Evolutionary conservation across 495 filamentous ascomycete genomes (phyloP).

Genomic region (Xylaria sp.): DNA sequence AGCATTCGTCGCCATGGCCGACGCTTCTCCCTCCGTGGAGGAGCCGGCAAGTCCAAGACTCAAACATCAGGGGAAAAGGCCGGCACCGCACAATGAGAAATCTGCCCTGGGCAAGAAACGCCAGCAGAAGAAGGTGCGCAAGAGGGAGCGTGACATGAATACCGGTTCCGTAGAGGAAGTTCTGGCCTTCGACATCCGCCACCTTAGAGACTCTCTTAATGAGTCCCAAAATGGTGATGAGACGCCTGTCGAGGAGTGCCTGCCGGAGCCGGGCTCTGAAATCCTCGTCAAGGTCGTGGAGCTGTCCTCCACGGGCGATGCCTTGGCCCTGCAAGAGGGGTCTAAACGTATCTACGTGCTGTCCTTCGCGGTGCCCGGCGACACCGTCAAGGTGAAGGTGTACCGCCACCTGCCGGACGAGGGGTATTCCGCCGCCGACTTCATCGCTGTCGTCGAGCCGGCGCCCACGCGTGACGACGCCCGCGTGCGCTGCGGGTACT

Average conservation of each 20-base stretch:
- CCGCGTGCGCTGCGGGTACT: constrained; percentile 82
- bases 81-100: neutral
- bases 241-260: constrained; percentile 17
- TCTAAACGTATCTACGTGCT: constrained; percentile 83
- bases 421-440: constrained; percentile 77
- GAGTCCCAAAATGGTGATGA: constrained; percentile 27
- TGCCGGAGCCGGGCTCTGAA: constrained; percentile 75
- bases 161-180: constrained; percentile 75
- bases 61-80: constrained; percentile 14
- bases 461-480: constrained; percentile 79
- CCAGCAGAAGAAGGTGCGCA: constrained; percentile 42
- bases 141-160: constrained; percentile 58
- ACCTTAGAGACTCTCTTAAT: constrained; percentile 64
- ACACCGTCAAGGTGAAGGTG: constrained; percentile 80
- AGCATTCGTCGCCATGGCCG: constrained; percentile 13
- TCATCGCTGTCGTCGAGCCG: constrained; percentile 75
- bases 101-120: constrained; percentile 45
- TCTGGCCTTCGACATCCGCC: constrained; percentile 71
- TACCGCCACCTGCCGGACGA: constrained; percentile 65
- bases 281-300: constrained; percentile 78
- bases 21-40: neutral
- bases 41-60: neutral
- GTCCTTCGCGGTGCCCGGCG: constrained; percentile 84
- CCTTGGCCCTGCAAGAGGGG: constrained; percentile 70
- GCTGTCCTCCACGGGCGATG: constrained; percentile 91